Base-by-base conservation (phyloP, 257 asterid genomes). In the Solanum etuberosum region DNA sequence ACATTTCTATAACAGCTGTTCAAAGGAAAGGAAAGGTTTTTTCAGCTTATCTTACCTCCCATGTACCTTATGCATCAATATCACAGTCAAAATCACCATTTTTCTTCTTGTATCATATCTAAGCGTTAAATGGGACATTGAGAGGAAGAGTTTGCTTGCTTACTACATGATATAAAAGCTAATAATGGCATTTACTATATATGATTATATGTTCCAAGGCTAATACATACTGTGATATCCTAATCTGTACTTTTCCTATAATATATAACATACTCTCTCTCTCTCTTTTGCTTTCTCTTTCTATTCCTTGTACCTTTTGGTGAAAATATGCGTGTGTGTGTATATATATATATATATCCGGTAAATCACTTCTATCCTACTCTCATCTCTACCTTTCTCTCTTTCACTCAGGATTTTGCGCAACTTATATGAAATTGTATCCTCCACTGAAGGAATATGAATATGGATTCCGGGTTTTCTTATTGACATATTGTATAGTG, bases 361-460 rank as follows among this genome's bases (percentile, higher is more conserved):
- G 84, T 1, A 18, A 51, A 16, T 78, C 42, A 80, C 27, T 29
- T 80, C 61, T 80, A 31, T 9, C n/a, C 40, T 80, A 27, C 42
- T 46, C 68, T 80, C 1, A 48, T 48, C 68, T 46, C 37, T 46
- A 46, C 42, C 37, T 65, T 4, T 40, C 35, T n/a, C 37, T 38
- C 76, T n/a, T 0, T 31, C 46, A 25, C 87, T 87, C 71, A 65
- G 88, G 91, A 86, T 93, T 92, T 89, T 71, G 86, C 3, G 95
- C 98, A 2, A 95, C 94, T 88, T 96, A 92, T 92, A 90, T 96
- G 88, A 96, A 96, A 91, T 73, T 95, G 83, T 88, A 90, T 90
- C 98, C 99, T 2, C 94, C 95, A 21, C 89, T 95, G 98, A 96
- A 96, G 93, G 98, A 94, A 81, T 96, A 96, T 40, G 99, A 96